phyloP scores from a whole-genome alignment of 2,329 filamentous ascomycete species.

The Elsinoe fawcettii region DNA sequence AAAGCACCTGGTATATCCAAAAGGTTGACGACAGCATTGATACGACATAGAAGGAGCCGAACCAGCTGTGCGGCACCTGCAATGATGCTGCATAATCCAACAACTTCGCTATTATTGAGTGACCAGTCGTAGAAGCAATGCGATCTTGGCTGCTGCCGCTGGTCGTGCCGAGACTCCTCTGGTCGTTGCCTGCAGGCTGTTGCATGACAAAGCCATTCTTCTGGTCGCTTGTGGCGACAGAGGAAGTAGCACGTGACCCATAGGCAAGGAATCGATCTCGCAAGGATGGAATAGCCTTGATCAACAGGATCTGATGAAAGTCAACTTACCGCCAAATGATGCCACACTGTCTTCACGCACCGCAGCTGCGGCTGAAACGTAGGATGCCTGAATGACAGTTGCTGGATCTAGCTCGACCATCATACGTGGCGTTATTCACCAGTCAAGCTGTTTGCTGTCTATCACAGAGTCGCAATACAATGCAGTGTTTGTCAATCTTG shows the following conservation, averaged over 20 bases:
- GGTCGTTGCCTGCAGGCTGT: slow-evolving; percentile 19
- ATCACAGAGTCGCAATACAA: background rate
- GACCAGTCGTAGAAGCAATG: background rate
- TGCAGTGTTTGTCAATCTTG: slow-evolving; percentile 3
- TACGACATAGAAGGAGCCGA: slow-evolving; percentile 75
- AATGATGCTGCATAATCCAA: slow-evolving; percentile 34
- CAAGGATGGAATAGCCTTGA: slow-evolving; percentile 45
- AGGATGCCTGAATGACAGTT: slow-evolving; percentile 15
- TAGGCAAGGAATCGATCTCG: slow-evolving; percentile 52
- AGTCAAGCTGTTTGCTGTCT: background rate
- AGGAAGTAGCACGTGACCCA: slow-evolving; percentile 44
- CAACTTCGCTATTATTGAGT: slow-evolving; percentile 35
- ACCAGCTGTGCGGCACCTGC: slow-evolving; percentile 80
- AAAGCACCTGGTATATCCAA: slow-evolving; percentile 61
- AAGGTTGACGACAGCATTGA: slow-evolving; percentile 63
- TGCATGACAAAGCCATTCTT: background rate
- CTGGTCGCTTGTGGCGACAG: background rate
- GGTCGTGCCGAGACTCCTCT: slow-evolving; percentile 1
- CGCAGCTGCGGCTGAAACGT: slow-evolving; percentile 15
- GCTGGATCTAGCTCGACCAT: slow-evolving; percentile 16
- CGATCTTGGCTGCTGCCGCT: background rate
- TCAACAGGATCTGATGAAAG: slow-evolving; percentile 39
- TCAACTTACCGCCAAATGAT: slow-evolving; percentile 12
- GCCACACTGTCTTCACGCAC: slow-evolving; percentile 14
- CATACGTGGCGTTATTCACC: background rate